These are phyloP conservation scores for Barnettozyma hawaiiensis DNA, from an alignment of 1,139 yeast genomes.

Conservation along the genomic window DNA sequence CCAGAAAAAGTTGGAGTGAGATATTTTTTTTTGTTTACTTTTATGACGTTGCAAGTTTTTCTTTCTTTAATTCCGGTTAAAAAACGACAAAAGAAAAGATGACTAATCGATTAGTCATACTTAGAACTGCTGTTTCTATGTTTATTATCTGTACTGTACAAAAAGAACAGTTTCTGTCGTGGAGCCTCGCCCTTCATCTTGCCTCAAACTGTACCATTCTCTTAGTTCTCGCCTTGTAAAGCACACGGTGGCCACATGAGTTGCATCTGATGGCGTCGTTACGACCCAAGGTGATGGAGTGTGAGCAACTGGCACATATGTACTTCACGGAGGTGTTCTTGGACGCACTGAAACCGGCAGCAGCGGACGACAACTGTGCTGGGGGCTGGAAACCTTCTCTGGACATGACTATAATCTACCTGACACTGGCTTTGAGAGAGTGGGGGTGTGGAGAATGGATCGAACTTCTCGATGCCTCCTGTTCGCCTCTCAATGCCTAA, in stretches of 20 bases:
- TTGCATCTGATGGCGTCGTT: constrained; percentile 97
- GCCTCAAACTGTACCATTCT: constrained; percentile 57
- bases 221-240: constrained; percentile 94
- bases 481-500: neutral
- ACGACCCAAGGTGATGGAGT: constrained; percentile 80
- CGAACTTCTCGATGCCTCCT: neutral
- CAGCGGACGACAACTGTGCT: constrained; percentile 65
- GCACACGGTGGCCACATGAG: constrained; percentile 96
- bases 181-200: constrained; percentile 17
- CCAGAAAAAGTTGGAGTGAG: too few species aligned
- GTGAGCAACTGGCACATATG: constrained; percentile 95
- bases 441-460: neutral
- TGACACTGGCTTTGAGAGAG: neutral
- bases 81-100: neutral
- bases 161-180: neutral
- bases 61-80: neutral
- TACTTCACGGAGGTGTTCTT: constrained; percentile 86
- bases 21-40: constrained; percentile 10
- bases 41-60: constrained; percentile 7
- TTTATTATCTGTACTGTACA: too few species aligned
- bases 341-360: constrained; percentile 60
- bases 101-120: neutral
- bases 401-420: constrained; percentile 37
- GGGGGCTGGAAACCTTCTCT: constrained; percentile 97
- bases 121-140: too few species aligned